Percentiles rank a stretch among this genome's conserved stretches.
Conservation (phyloP, 2,329 filamentous ascomycete species). For the Pseudohalonectria lignicola region DNA sequence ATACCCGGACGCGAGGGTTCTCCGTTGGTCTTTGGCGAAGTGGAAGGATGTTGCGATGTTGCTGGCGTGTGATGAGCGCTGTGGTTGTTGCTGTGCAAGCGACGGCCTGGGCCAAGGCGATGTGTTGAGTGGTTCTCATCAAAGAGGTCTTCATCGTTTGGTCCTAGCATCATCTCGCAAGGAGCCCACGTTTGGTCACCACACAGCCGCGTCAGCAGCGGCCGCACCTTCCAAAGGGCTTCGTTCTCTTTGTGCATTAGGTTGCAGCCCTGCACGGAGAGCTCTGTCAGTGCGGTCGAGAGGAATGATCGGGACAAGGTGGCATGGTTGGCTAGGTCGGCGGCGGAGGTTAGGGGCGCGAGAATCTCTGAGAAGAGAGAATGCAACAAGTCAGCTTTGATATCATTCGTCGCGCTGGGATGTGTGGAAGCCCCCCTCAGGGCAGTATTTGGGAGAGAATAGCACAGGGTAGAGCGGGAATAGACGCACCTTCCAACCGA, state of each 20-base stretch:
- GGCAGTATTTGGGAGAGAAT: too few relatives aligned
- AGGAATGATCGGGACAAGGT: constrained; percentile 65
- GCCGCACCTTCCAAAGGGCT: constrained; percentile 63
- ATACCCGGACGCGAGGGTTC: too few relatives aligned
- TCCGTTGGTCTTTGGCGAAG: not conserved
- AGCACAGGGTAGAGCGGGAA: not conserved
- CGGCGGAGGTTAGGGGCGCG: constrained; percentile 62
- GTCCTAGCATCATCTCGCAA: constrained; percentile 44
- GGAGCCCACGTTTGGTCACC: constrained; percentile 64
- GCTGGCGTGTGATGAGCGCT: too few relatives aligned
- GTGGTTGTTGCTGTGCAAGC: too few relatives aligned
- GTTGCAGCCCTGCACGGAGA: constrained; percentile 56
- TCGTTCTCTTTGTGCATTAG: constrained; percentile 67
- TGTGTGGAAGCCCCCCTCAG: too few relatives aligned
- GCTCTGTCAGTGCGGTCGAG: constrained; percentile 60
- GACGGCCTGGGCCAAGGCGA: not conserved
- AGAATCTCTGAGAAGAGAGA: constrained; percentile 46
- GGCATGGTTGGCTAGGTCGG: constrained; percentile 64
- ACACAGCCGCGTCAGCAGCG: constrained; percentile 59
- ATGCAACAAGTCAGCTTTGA: too few relatives aligned
- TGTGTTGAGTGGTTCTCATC: constrained; percentile 10
- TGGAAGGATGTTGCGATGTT: too few relatives aligned
- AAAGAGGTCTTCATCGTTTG: constrained; percentile 45
- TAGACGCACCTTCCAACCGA: constrained; percentile 53
- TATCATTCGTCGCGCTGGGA: constrained; percentile 2